phyloP scores from a whole-genome alignment of 2,329 filamentous ascomycete genomes.

The Aspergillus sp. region DNA sequence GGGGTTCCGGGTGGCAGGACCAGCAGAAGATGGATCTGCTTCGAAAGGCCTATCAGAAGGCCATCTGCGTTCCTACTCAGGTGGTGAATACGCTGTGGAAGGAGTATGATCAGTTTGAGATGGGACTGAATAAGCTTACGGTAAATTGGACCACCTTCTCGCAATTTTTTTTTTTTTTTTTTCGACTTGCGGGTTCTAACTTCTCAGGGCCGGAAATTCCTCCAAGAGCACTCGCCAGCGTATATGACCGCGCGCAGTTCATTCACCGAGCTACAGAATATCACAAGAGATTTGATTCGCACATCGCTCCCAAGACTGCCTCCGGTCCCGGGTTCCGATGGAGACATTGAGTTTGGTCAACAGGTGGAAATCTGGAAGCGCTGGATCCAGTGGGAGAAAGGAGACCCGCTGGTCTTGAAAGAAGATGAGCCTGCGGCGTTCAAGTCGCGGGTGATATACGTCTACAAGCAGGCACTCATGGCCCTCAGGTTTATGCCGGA shows the following conservation, averaged over 20 bases:
- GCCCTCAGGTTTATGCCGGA: constrained; percentile 89
- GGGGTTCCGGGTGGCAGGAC: constrained; percentile 86
- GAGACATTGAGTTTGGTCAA: constrained; percentile 69
- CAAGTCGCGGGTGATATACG: constrained; percentile 72
- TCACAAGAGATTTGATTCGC: constrained; percentile 65
- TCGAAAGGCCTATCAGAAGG: constrained; percentile 84
- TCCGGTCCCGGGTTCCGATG: constrained; percentile 75
- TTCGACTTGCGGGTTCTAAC: constrained; percentile 1
- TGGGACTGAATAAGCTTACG: constrained; percentile 83
- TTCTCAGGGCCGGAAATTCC: constrained; percentile 75
- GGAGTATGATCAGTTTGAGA: constrained; percentile 95
- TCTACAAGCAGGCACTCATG: constrained; percentile 91
- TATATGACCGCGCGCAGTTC: constrained; percentile 96
- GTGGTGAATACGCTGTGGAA: constrained; percentile 84
- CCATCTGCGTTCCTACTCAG: constrained; percentile 76
- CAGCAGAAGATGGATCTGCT: constrained; percentile 95
- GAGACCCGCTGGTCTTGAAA: constrained; percentile 78
- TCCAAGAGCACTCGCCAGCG: constrained; percentile 82
- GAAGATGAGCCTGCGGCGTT: constrained; percentile 70
- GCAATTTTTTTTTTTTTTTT: neutral
- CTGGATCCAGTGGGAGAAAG: constrained; percentile 94
- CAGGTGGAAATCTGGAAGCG: constrained; percentile 86
- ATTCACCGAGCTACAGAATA: constrained; percentile 81
- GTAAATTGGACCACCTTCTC: constrained; percentile 36
- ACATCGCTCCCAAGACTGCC: constrained; percentile 72